These are phyloP conservation scores for Neohortaea acidophila DNA, from an alignment of 495 filamentous ascomycete species.

Conservation along the genomic window DNA sequence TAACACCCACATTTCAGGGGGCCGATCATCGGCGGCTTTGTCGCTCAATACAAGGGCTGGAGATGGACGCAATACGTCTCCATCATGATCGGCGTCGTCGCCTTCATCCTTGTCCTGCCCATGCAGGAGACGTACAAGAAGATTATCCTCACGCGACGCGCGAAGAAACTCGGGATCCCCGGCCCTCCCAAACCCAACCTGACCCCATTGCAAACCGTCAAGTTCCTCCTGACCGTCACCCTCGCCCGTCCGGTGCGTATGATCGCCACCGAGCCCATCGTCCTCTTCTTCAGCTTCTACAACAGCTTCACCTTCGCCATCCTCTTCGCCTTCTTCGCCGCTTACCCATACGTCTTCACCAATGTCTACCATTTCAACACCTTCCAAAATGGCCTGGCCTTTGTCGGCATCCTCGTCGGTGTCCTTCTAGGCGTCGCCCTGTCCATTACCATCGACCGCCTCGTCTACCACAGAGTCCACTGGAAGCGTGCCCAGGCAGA, in stretches of 20 bases:
- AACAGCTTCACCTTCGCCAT: slow-evolving; percentile 37
- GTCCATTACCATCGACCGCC: slow-evolving; percentile 30
- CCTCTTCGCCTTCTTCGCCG: slow-evolving; percentile 41
- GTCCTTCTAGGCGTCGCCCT: slow-evolving; percentile 25
- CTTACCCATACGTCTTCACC: slow-evolving; percentile 38
- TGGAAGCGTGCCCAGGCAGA: slow-evolving; percentile 25
- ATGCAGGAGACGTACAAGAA: slow-evolving; percentile 25
- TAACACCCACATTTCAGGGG: slow-evolving; percentile 30
- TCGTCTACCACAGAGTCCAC: slow-evolving; percentile 21
- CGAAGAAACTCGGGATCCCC: slow-evolving; percentile 18
- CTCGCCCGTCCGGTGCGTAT: slow-evolving; percentile 27
- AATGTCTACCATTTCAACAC: slow-evolving; percentile 35
- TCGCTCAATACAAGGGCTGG: slow-evolving; percentile 25
- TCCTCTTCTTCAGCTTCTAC: slow-evolving; percentile 37
- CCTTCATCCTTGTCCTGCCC: slow-evolving; percentile 23
- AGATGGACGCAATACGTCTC: slow-evolving; percentile 28
- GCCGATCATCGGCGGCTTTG: slow-evolving; percentile 32
- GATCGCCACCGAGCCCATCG: slow-evolving; percentile 33
- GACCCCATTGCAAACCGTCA: slow-evolving; percentile 15
- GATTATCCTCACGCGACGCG: slow-evolving; percentile 26
- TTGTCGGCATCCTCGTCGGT: slow-evolving; percentile 35
- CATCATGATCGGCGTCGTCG: slow-evolving; percentile 24
- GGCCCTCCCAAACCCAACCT: slow-evolving; percentile 17
- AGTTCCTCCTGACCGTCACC: slow-evolving; percentile 24
- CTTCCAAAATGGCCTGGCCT: slow-evolving; percentile 34